phyloP scores from a whole-genome alignment of 805 yeast species.

The Candida krabiensis region DNA sequence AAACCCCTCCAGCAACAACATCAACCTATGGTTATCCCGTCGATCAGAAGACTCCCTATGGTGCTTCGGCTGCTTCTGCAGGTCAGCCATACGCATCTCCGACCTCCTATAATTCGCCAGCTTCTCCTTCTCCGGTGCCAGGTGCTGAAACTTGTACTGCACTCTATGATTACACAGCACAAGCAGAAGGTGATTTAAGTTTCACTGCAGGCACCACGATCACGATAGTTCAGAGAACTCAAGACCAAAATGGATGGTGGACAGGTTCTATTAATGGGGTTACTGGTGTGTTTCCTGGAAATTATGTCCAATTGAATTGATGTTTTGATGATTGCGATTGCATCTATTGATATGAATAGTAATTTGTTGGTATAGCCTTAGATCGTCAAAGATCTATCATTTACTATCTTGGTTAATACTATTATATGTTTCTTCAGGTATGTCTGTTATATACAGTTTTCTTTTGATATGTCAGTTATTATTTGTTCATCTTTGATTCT shows the following conservation, averaged over 20 bases:
- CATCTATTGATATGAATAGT: not conserved
- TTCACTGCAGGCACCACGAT: conserved; percentile 88
- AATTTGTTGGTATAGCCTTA: too few species aligned
- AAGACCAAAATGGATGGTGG: conserved; percentile 97
- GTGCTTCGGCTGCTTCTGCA: conserved; percentile 25
- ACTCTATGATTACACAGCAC: conserved; percentile 86
- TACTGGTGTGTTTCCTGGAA: conserved; percentile 94
- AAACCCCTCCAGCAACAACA: not conserved
- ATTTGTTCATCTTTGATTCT: not conserved
- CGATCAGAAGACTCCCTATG: conserved; percentile 10
- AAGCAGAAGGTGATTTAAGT: conserved; percentile 86
- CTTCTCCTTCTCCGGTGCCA: conserved; percentile 37
- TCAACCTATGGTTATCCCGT: conserved; percentile 1
- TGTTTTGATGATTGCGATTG: too few species aligned
- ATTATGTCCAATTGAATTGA: conserved; percentile 77
- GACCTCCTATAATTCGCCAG: conserved; percentile 31
- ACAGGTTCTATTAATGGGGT: conserved; percentile 84
- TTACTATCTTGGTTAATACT: too few species aligned
- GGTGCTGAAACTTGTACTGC: conserved; percentile 76
- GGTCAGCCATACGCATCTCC: conserved; percentile 24
- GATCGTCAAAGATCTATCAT: too few species aligned
- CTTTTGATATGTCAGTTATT: not conserved
- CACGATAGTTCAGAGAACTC: conserved; percentile 76
- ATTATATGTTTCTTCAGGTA: too few species aligned
- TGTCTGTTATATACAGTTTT: not conserved